These are phyloP conservation scores for Clonostachys rhizophaga DNA, from an alignment of 2,329 filamentous ascomycete genomes.

Conservation along the genomic window DNA sequence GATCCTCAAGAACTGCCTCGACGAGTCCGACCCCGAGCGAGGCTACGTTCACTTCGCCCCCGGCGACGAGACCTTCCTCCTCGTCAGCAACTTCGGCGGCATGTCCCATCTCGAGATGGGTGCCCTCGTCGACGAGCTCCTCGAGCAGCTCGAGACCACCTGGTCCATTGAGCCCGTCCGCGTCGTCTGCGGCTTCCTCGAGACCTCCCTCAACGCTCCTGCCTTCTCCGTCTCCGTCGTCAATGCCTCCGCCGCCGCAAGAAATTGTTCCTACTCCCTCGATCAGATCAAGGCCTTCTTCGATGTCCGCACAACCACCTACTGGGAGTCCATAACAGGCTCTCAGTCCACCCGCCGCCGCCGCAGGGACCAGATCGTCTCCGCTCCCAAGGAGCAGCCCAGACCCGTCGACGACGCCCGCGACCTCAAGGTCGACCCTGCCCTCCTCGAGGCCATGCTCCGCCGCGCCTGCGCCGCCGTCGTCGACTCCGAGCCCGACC, in stretches of 20 bases:
- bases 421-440: conserved; percentile 46
- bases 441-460: conserved; percentile 48
- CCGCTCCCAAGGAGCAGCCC: conserved; percentile 22
- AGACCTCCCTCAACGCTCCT: conserved; percentile 68
- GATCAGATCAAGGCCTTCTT: conserved; percentile 57
- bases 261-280: conserved; percentile 36
- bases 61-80: conserved; percentile 43
- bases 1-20: conserved; percentile 56
- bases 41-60: conserved; percentile 41
- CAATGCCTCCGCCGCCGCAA: conserved; percentile 46
- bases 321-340: conserved; percentile 48
- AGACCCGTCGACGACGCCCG: conserved; percentile 27
- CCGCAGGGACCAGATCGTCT: conserved; percentile 37
- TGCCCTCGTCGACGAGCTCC: conserved; percentile 46
- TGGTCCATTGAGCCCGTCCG: conserved; percentile 48
- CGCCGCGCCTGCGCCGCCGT: conserved; percentile 46
- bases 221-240: conserved; percentile 66
- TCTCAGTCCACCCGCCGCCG: conserved; percentile 26
- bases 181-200: conserved; percentile 58
- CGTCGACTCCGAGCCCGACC: conserved; percentile 54
- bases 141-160: conserved; percentile 38
- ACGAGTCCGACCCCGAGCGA: conserved; percentile 45
- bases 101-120: conserved; percentile 53
- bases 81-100: conserved; percentile 57
- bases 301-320: conserved; percentile 57